Percentiles rank a stretch among this genome's conserved stretches.
Evolutionary conservation across 2,329 filamentous ascomycete genomes (phyloP).

Genomic region (Sporothrix pseudoabietina): DNA sequence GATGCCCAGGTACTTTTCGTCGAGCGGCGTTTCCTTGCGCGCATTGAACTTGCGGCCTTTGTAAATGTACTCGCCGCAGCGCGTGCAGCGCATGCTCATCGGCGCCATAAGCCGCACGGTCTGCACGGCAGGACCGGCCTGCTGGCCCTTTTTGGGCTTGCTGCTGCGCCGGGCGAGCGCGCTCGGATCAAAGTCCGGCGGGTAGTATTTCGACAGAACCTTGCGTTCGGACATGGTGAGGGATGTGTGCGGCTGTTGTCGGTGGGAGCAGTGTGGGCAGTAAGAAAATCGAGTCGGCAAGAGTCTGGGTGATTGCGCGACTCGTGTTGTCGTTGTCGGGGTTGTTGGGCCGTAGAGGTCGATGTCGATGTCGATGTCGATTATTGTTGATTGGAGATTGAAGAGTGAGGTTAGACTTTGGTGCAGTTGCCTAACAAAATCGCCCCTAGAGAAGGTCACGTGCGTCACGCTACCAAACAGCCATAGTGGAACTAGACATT

Average conservation of each 20-base stretch:
- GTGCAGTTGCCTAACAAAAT: background rate
- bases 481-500: background rate
- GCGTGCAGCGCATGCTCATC: slow-evolving; percentile 72
- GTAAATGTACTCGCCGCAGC: slow-evolving; percentile 41
- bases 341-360: background rate
- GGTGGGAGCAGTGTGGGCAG: background rate
- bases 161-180: slow-evolving; percentile 70
- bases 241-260: background rate
- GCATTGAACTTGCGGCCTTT: slow-evolving; percentile 90
- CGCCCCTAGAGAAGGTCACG: background rate
- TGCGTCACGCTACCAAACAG: background rate
- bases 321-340: background rate
- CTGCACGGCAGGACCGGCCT: slow-evolving; percentile 76
- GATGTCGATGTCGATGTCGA: background rate
- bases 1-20: slow-evolving; percentile 86
- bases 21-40: slow-evolving; percentile 79
- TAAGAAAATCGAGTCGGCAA: background rate
- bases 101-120: slow-evolving; percentile 90
- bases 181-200: slow-evolving; percentile 86
- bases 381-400: background rate
- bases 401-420: background rate
- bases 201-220: slow-evolving; percentile 47
- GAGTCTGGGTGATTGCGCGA: background rate
- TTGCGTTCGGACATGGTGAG: slow-evolving; percentile 49
- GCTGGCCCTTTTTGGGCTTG: slow-evolving; percentile 49